Conservation (phyloP, 345 rosid genomes). For the Sisymbrium irio region DNA sequence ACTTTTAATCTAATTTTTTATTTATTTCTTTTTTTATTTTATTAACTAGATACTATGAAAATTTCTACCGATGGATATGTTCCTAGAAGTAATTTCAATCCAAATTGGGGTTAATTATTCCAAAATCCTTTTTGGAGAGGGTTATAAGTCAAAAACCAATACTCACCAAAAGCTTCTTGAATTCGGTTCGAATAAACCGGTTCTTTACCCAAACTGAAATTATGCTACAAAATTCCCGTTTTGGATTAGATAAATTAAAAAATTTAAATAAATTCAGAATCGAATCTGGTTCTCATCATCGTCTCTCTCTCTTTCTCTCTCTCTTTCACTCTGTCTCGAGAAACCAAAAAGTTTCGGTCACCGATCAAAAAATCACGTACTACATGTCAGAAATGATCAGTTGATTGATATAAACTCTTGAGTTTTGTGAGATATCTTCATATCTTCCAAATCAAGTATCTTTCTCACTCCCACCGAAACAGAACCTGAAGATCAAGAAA, state of each 20-base stretch:
- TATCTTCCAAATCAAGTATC: not conserved
- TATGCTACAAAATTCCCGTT: not conserved
- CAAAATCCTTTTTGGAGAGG: too few relatives aligned
- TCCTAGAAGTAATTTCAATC: too few relatives aligned
- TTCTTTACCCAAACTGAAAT: too few relatives aligned
- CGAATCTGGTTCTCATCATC: not conserved
- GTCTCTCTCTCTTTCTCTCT: not conserved
- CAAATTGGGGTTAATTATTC: too few relatives aligned
- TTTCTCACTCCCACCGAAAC: not conserved
- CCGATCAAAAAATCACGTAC: not conserved
- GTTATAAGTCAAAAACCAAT: too few relatives aligned
- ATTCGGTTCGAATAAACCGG: too few relatives aligned
- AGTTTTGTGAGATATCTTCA: too few relatives aligned
- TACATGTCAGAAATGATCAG: not conserved
- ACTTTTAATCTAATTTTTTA: too few relatives aligned
- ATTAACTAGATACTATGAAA: too few relatives aligned
- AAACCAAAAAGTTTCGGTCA: not conserved
- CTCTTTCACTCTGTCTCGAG: not conserved
- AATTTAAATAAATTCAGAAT: not conserved
- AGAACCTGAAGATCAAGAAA: not conserved
- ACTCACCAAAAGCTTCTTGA: too few relatives aligned
- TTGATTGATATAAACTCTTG: not conserved
- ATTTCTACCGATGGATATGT: too few relatives aligned
- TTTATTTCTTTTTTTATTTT: too few relatives aligned
- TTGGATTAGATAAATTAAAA: not conserved